Evolutionary conservation across 2,329 filamentous ascomycete genomes (phyloP).

Genomic region (Thielaviopsis ethacetica): DNA sequence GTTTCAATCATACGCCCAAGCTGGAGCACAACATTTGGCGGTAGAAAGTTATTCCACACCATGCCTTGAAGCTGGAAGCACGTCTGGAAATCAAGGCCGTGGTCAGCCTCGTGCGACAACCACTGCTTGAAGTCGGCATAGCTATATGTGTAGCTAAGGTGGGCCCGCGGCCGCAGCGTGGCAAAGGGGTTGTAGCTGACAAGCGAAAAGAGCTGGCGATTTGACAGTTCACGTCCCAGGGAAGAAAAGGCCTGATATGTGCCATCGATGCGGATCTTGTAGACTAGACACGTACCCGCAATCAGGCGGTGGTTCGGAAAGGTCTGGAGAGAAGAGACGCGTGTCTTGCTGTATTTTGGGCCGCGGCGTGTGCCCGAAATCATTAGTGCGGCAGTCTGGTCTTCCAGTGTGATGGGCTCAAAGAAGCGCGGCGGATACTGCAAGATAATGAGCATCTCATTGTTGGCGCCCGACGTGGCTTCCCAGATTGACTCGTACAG

Average conservation of each 20-base stretch:
- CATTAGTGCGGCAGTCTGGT: neutral
- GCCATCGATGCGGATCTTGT: conserved; percentile 3
- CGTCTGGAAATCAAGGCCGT: conserved; percentile 32
- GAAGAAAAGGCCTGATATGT: neutral
- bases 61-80: conserved; percentile 48
- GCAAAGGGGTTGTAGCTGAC: neutral
- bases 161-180: neutral
- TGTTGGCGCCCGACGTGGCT: conserved; percentile 21
- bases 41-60: conserved; percentile 44
- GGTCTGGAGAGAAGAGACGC: neutral
- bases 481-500: conserved; percentile 32
- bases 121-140: conserved; percentile 14
- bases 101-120: conserved; percentile 17
- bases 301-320: conserved; percentile 3
- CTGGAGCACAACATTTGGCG: conserved; percentile 32
- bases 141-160: conserved; percentile 5
- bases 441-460: conserved; percentile 33
- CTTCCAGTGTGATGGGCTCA: conserved; percentile 10
- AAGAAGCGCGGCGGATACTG: conserved; percentile 35
- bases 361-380: neutral
- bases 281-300: conserved; percentile 3
- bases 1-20: conserved; percentile 28
- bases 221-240: neutral
- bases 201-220: conserved; percentile 3
- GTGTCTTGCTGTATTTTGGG: neutral